A percentile compares a stretch with the other conserved stretches of the same genome.
Conservation (phyloP, 257 asterid species). For the Lavandula angustifolia region DNA sequence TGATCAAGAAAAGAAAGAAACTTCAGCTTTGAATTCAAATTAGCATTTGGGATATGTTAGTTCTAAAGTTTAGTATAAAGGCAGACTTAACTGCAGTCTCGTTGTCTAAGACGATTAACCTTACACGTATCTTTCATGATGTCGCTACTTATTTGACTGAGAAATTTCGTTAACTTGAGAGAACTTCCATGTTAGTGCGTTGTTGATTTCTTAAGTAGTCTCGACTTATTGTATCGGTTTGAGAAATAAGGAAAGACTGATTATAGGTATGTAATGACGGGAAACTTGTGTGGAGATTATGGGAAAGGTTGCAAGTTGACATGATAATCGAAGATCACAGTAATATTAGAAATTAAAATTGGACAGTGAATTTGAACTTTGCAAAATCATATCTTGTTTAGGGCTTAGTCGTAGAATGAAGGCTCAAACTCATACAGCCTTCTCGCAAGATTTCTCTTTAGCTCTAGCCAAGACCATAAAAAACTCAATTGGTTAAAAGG, state of each 20-base stretch:
- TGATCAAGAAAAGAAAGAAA: background rate
- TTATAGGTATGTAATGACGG: background rate
- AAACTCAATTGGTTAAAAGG: background rate
- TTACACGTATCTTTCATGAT: background rate
- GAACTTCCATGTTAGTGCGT: background rate
- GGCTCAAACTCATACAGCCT: background rate
- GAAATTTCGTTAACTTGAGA: background rate
- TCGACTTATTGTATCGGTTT: background rate
- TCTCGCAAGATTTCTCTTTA: background rate
- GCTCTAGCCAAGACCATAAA: background rate
- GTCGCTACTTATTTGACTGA: background rate
- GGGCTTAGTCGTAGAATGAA: background rate
- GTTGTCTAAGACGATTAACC: background rate
- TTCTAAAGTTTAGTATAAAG: background rate
- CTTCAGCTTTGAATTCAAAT: background rate
- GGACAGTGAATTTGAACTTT: no score
- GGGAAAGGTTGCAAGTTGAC: conserved; percentile 1
- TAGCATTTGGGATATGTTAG: background rate
- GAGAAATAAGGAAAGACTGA: background rate
- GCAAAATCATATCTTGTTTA: background rate
- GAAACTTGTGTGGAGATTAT: background rate
- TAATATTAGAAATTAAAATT: background rate
- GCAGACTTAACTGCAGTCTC: background rate
- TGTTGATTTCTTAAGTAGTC: conserved; percentile 12
- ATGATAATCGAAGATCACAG: background rate